Conservation (phyloP, 441 rosid genomes). For the Eutrema salsugineum region DNA sequence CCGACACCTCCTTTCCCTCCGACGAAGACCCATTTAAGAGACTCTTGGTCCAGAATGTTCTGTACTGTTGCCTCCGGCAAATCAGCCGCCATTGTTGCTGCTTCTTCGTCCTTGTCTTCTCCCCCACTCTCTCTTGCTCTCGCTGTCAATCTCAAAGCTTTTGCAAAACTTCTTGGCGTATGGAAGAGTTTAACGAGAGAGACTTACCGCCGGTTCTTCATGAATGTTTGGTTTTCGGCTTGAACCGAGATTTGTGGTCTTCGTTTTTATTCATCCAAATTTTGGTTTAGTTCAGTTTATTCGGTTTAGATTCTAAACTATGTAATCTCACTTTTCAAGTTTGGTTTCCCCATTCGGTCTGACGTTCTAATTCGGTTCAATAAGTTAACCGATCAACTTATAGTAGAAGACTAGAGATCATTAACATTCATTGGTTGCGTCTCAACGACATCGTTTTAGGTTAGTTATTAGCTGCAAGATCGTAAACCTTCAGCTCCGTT, state of each 20-base stretch:
- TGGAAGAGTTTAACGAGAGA: not conserved
- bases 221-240: not conserved
- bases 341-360: too few relatives aligned
- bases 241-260: too few relatives aligned
- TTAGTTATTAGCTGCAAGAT: too few relatives aligned
- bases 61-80: slow-evolving; percentile 62
- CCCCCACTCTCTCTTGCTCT: not conserved
- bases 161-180: not conserved
- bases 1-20: slow-evolving; percentile 99
- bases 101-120: not conserved
- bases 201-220: not conserved
- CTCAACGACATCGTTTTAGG: too few relatives aligned
- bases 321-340: too few relatives aligned
- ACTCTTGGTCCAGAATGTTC: slow-evolving; percentile 80
- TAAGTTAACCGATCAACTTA: too few relatives aligned
- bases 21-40: slow-evolving; percentile 95
- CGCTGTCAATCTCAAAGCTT: slow-evolving; percentile 8
- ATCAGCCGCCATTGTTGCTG: slow-evolving; percentile 43
- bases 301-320: too few relatives aligned
- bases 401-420: too few relatives aligned
- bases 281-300: too few relatives aligned
- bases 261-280: not conserved
- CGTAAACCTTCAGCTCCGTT: not conserved
- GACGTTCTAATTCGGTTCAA: too few relatives aligned
- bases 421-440: too few relatives aligned